A percentile compares a stretch with the other conserved stretches of the same genome.
phyloP scores from a whole-genome alignment of 2,329 filamentous ascomycete genomes.

The Davidsoniella virescens region DNA sequence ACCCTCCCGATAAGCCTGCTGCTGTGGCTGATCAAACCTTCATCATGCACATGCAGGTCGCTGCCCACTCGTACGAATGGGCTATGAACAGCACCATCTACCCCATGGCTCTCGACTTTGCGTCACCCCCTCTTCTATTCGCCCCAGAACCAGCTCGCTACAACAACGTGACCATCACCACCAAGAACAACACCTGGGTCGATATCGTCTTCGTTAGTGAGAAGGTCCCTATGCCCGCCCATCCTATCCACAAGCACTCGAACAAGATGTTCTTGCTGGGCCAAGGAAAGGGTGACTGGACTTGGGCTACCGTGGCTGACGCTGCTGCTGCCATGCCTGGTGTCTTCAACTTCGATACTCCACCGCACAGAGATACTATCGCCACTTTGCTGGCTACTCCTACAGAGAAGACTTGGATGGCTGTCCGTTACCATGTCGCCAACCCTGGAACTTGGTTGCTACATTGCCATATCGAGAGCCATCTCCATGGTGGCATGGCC shows the following conservation, averaged over 20 bases:
- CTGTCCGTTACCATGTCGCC: slow-evolving; percentile 33
- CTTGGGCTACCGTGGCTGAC: slow-evolving; percentile 35
- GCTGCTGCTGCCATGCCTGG: slow-evolving; percentile 30
- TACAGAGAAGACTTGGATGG: slow-evolving; percentile 25
- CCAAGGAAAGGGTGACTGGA: slow-evolving; percentile 31
- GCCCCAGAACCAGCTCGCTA: slow-evolving; percentile 19
- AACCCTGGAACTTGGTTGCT: slow-evolving; percentile 39
- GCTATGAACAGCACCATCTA: slow-evolving; percentile 32
- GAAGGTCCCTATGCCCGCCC: slow-evolving; percentile 30
- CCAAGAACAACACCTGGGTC: slow-evolving; percentile 33
- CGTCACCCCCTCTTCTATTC: slow-evolving; percentile 29
- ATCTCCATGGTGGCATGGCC: slow-evolving; percentile 38
- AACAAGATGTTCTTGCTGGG: slow-evolving; percentile 44
- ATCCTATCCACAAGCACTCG: slow-evolving; percentile 49
- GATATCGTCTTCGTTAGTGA: slow-evolving; percentile 35
- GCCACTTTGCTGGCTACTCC: slow-evolving; percentile 4
- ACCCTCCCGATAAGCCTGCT: slow-evolving; percentile 28
- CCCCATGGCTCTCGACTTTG: slow-evolving; percentile 22
- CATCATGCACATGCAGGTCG: slow-evolving; percentile 25
- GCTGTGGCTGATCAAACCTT: slow-evolving; percentile 29
- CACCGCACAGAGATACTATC: slow-evolving; percentile 33
- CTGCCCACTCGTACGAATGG: slow-evolving; percentile 34
- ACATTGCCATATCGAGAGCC: slow-evolving; percentile 40
- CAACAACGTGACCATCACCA: slow-evolving; percentile 33
- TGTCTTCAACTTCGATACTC: slow-evolving; percentile 40